Evolutionary conservation across 2,329 filamentous ascomycete genomes (phyloP).

Genomic region (Colletotrichum siamense): DNA sequence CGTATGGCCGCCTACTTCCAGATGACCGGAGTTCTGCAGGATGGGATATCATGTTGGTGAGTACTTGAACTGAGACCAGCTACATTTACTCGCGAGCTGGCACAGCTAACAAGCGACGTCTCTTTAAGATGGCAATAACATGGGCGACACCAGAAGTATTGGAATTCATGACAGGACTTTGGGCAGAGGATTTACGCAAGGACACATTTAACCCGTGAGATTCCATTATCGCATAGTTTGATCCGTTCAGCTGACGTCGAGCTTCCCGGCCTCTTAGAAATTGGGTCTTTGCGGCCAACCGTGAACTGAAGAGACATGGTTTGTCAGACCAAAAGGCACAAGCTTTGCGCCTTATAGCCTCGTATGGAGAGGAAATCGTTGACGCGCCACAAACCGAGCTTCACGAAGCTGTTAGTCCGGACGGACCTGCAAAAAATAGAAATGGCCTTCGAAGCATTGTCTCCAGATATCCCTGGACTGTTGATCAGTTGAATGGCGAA

Average conservation of each 20-base stretch:
- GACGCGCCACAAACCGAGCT: not conserved
- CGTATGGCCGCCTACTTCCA: not conserved
- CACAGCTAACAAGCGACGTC: not conserved
- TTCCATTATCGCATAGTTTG: too few relatives aligned
- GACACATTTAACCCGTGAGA: not conserved
- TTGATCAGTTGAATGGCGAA: not conserved
- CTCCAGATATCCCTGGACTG: not conserved
- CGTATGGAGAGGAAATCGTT: not conserved
- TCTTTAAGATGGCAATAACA: rapidly evolving
- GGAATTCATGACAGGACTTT: not conserved
- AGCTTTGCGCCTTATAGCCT: not conserved
- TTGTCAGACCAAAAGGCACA: not conserved
- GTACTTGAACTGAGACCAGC: not conserved
- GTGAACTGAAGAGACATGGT: rapidly evolving
- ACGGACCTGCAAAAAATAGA: not conserved
- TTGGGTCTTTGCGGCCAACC: not conserved
- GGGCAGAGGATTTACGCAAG: not conserved
- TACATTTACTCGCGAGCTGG: not conserved
- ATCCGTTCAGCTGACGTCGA: not conserved
- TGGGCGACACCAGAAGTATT: rapidly evolving
- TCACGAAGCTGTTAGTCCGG: not conserved
- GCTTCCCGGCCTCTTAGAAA: rapidly evolving
- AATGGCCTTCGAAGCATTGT: not conserved
- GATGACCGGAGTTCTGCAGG: rapidly evolving
- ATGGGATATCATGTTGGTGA: rapidly evolving